Base-by-base conservation (phyloP, 176 grass and related monocot species). In the Rhynchospora tenuis region DNA sequence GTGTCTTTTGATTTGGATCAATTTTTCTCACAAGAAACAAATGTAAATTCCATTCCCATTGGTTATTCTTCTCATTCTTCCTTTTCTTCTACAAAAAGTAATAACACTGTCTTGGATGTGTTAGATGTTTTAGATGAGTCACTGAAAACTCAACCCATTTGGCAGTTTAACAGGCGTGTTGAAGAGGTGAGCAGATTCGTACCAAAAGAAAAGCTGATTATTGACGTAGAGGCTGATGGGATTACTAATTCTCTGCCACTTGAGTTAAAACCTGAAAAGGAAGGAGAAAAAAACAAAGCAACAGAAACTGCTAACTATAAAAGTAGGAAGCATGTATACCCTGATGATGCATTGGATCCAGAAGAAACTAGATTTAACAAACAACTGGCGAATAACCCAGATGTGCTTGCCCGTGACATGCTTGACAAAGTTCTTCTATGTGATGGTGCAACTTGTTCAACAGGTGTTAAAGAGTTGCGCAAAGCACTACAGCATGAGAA, bases 361-460 rank as follows among this genome's bases (percentile, higher is more conserved):
- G 92, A 95, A 84, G 95, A 93, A 90, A 85, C 76, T 31, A 90
- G 96, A 85, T 88, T 92, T 56, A 90, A 71, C 70, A 98, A 98
- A 83, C 96, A 98, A 56, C 95, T 89, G 2, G 91, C 93, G 4
- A 42, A 85, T 51, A 91, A 91, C 20, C 82, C 92, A 0, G 93
- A 91, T 27, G 51, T 81, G 55, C 92, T 92, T 50, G 85, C 92
- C 50, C 86, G 96, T 17, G 89, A 93, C 56, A 86, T 98, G 93
- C 85, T 98, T 45, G 96, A 98, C 87, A 95, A 88, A 85, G 89
- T 98, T 11, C 87, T 98, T 81, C 84, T 98, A 10, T 95, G 90
- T 60, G 62, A 91, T 0, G 92, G 91, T 2, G 96, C 90, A 88
- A 86, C 67, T 12, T 93, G 89, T 62, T 86, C 91, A 6, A 91